These are phyloP conservation scores for Pezizomycotina sp. DNA, from an alignment of 2,329 filamentous ascomycete species.

Conservation along the genomic window DNA sequence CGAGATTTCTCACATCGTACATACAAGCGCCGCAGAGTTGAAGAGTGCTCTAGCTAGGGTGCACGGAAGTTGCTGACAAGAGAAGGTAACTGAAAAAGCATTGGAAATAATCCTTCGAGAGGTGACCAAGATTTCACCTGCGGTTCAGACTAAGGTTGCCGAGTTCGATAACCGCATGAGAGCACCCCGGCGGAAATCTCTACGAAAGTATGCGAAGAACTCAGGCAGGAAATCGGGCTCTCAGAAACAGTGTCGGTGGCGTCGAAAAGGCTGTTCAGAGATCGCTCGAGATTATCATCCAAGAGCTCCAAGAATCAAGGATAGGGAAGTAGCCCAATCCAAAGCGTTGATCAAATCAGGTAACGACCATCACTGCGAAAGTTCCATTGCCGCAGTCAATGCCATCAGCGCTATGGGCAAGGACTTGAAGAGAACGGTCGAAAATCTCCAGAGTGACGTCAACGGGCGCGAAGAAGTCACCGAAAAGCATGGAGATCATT, in stretches of 20 bases:
- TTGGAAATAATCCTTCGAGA: conserved; percentile 18
- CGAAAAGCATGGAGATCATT: conserved; percentile 48
- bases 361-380: conserved; percentile 8
- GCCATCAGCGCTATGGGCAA: conserved; percentile 67
- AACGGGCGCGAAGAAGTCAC: conserved; percentile 58
- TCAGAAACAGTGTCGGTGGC: no score
- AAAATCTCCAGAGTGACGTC: conserved; percentile 59
- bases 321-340: conserved; percentile 5
- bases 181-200: no score
- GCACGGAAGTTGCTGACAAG: conserved; percentile 10
- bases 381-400: conserved; percentile 16
- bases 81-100: conserved; percentile 14
- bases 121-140: conserved; percentile 10
- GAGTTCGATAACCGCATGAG: no score
- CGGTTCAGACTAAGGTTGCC: conserved; percentile 10
- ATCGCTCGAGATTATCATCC: no score
- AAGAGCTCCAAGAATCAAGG: no score
- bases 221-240: no score
- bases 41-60: no score
- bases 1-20: no score
- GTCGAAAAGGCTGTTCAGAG: no score
- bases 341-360: conserved; percentile 7
- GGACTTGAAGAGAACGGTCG: conserved; percentile 63
- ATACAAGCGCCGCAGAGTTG: no score
- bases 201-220: no score